phyloP scores from a whole-genome alignment of 2,329 filamentous ascomycete genomes.

The Colletotrichum sp. region DNA sequence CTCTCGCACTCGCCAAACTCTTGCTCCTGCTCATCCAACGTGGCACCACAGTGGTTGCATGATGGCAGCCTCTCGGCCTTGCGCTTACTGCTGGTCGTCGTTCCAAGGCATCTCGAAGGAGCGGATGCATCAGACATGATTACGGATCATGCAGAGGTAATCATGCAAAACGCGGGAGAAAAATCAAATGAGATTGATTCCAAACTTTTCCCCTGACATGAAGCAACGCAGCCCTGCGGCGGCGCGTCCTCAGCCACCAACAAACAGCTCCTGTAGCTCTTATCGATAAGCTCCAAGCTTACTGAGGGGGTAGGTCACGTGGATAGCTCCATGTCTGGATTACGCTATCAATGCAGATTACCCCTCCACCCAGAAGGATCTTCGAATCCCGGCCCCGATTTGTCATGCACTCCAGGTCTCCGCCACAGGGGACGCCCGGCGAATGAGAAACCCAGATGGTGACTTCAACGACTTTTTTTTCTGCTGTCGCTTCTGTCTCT shows the following conservation, averaged over 20 bases:
- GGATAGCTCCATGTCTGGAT: not conserved
- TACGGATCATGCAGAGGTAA: not conserved
- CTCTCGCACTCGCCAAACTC: not conserved
- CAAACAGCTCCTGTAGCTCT: not conserved
- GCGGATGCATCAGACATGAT: not conserved
- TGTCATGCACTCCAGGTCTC: conserved; percentile 17
- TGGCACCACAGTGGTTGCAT: not conserved
- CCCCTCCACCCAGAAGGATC: not conserved
- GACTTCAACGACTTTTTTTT: conserved; percentile 12
- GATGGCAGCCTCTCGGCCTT: not conserved
- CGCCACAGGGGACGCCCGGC: not conserved
- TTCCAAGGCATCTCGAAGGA: not conserved
- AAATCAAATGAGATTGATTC: not conserved
- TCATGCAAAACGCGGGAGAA: accelerated
- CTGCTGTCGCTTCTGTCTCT: not conserved
- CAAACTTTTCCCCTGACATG: not conserved
- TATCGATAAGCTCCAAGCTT: not conserved
- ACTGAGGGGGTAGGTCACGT: not conserved
- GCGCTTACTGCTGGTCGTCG: not conserved
- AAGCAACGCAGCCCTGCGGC: not conserved
- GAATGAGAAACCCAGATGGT: not conserved
- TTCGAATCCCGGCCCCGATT: conserved; percentile 11
- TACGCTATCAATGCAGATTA: not conserved
- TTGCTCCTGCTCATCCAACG: not conserved
- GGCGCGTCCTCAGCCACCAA: not conserved